Evolutionary conservation across 306 rosid genomes (phyloP), one percentile per base, ranked within the genome.

Genomic region (Parietaria judaica): DNA sequence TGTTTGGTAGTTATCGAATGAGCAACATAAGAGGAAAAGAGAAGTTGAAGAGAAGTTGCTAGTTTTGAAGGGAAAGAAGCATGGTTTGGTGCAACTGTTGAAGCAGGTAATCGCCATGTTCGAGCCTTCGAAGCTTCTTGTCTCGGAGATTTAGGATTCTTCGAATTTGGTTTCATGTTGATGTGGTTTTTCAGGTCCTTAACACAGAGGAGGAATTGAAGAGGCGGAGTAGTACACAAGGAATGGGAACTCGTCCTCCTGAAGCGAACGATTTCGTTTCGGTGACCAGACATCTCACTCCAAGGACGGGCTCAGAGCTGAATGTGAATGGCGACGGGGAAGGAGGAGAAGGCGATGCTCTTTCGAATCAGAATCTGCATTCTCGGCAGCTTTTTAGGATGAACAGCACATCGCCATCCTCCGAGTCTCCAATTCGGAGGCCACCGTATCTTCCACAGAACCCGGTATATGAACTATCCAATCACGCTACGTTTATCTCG

Each of bases 181-280:
- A 8, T 41, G 45, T 41, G 45, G 45, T 16, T 78, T 68, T 72
- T 45, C 86, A 88, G 99, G 89, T 94, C 60, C 80, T 94, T 67
- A 75, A 74, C 71, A 95, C 89, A 13, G 99, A 94, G 80, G 99
- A 92, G 78, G 99, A 88, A 71, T 69, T 94, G 11, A 86, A 86
- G 78, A 79, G 96, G 59, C 81, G 89, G 51, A 79, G 48, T 53
- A 76, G 70, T 62, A 51, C 65, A 70, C 92, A 81, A 82, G 92
- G 79, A 59, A 70, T 58, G 60, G 67, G 67, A 0, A 53, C 46
- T 75, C 84, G 83, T 51, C 82, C 90, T 5, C 83, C 66, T 74
- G 95, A 80, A 70, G 74, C 62, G 56, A 78, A 74, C 65, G 99
- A 88, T 54, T 63, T 67, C 8, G 90, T 89, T 39, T 88, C 94